Evolutionary conservation across 495 filamentous ascomycete species (phyloP), one percentile per base, ranked within the genome.

Genomic region (Chaetomium tenue): DNA sequence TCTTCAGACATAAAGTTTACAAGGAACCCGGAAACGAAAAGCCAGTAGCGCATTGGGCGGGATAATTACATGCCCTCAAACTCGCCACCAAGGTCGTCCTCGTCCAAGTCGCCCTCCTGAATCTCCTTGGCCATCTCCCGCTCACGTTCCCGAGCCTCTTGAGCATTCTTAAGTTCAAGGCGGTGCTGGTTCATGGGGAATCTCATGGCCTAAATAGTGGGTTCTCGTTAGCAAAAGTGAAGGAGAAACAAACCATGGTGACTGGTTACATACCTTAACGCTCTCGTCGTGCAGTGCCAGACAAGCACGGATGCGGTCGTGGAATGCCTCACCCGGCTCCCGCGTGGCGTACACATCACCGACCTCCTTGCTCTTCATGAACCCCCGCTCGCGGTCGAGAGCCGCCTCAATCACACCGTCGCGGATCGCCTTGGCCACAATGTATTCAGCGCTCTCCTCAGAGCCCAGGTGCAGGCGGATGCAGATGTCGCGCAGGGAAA

Each of bases 171-270:
- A 57, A 98, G 81, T 78, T 98, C 94, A 33, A 97, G 82, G n/a
- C 94, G 85, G 79, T 98, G 93, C 79, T 97, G 92, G 79, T 98
- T 97, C 93, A 97, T 97, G 11, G 94, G 94, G 81, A 97, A 98
- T 18, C 95, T 84, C 94, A 98, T 98, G 25, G 94, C 93, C 91
- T 96, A 22, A 18, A 0, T 3, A 13, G 5, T 18, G 4, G 28
- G 5, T 15, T 33, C 5, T 4, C 26, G 53, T 64, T 54, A 59
- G 63, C 30, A 44, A 42, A 3, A 15, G 25, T 4, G 30, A 39
- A 26, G 37, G 9, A 37, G 11, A 39, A 11, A 23, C 5, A 48
- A 9, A 37, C 58, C 22, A 7, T 37, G 0, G 8, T 0, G 23
- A 26, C 23, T 6, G 54, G 5, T 8, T 23, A 54, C 81, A 73